Evolutionary conservation across 345 rosid species (phyloP).

Genomic region (Moricandia arvensis): DNA sequence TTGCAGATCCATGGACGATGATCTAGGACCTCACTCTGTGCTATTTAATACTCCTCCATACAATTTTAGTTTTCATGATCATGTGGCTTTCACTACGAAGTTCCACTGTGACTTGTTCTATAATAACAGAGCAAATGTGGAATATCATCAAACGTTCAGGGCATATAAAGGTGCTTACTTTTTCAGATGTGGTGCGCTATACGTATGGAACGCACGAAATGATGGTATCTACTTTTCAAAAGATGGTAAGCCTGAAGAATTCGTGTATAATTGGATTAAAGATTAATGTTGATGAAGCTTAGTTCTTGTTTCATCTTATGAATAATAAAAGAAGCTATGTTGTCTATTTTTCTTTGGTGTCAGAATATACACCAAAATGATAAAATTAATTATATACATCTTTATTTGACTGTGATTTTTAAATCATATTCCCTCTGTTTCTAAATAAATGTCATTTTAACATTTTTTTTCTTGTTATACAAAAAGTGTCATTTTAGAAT

Average conservation of each 20-base stretch:
- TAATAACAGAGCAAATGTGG: not conserved
- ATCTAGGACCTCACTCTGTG: not conserved
- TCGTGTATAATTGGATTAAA: slow-evolving; percentile 9
- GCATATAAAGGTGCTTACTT: not conserved
- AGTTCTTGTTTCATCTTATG: not conserved
- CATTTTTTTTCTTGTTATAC: no score
- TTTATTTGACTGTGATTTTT: no score
- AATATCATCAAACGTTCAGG: not conserved
- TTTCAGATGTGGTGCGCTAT: not conserved
- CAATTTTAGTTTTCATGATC: slow-evolving; percentile 2
- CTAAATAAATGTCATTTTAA: no score
- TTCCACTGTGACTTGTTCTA: not conserved
- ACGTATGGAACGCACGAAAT: not conserved
- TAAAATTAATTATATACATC: no score
- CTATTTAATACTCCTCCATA: not conserved
- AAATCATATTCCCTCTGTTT: no score
- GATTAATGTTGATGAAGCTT: not conserved
- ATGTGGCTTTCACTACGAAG: not conserved
- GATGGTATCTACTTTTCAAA: not conserved
- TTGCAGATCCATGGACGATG: not conserved
- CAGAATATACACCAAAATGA: not conserved
- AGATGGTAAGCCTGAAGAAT: not conserved
- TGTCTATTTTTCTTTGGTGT: not conserved
- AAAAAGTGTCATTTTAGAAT: no score
- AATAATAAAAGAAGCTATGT: not conserved